Base-by-base conservation (phyloP, 495 filamentous ascomycete genomes). In the Articulospora tetracladia region DNA sequence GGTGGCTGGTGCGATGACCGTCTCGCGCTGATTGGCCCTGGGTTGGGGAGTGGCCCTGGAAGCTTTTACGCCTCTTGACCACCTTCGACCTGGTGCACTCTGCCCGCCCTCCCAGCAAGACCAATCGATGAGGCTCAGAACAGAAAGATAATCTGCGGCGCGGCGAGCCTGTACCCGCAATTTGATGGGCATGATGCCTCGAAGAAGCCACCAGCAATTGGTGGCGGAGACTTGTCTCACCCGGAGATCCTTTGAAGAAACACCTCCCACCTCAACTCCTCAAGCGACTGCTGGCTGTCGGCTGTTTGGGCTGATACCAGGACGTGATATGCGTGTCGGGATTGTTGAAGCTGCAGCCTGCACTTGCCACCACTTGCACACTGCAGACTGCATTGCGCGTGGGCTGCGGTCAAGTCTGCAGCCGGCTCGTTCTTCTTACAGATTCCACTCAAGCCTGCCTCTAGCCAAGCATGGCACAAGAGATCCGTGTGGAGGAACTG, bases 391-490 rank as follows among this genome's bases (percentile, higher is more conserved):
- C 39, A 44, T 19, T 44, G 39, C 39, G 39, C 39, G n/a, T 44
- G 13, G 13, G 6, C 6, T 32, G n/a, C 17, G 39, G 11, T 44
- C 39, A 44, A 44, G 39, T 44, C 47, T 50, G 47, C 47, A 50
- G 22, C 47, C 47, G 47, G 55, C 27, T 57, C 55, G 55, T 57
- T 57, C n/a, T 44, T 49, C 55, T 32, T 47, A 48, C 39, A 44
- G 32, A 56, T 56, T 34, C 23, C 17, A 8, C 39, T 44, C 39
- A 44, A 7, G 39, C 25, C 20, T 25, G 12, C 25, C 44, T 23
- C n/a, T 26, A 52, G 57, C 57, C 7, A 41, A 51, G 32, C 13
- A 41, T 34, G 22, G 26, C 26, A 57, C 39, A 57, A 57, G 54
- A 57, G 36, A 57, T 57, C 36, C 54, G 34, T 1, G 54, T 32